A percentile compares a stretch with the other conserved stretches of the same genome.
Conservation (phyloP, 2,329 filamentous ascomycete genomes). For the Cephalotrichum gorgonifer region DNA sequence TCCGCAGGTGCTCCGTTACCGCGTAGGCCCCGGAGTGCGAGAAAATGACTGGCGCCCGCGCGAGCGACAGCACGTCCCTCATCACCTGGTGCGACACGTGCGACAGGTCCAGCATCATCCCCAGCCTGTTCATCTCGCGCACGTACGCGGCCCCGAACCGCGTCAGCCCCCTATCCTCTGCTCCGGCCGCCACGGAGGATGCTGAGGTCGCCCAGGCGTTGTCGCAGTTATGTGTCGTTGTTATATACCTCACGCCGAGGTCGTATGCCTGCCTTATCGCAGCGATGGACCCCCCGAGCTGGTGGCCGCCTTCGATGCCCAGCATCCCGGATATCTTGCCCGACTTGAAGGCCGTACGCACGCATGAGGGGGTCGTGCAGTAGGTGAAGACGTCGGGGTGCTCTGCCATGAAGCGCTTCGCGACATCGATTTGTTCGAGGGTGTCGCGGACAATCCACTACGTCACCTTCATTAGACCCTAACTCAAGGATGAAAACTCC, state of each 20-base stretch:
- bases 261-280: constrained; percentile 20
- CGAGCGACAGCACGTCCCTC: constrained; percentile 13
- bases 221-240: constrained; percentile 17
- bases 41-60: constrained; percentile 19
- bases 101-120: constrained; percentile 19
- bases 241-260: constrained; percentile 23
- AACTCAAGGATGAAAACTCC: not conserved
- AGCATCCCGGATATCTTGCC: constrained; percentile 23
- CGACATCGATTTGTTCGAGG: constrained; percentile 21
- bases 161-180: constrained; percentile 17
- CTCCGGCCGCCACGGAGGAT: constrained; percentile 13
- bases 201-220: constrained; percentile 16
- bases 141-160: constrained; percentile 16
- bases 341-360: constrained; percentile 15
- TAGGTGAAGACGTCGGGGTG: constrained; percentile 14
- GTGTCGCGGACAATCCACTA: constrained; percentile 14
- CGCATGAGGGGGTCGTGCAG: constrained; percentile 15
- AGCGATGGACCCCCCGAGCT: constrained; percentile 20
- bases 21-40: constrained; percentile 18
- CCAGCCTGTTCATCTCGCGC: constrained; percentile 23
- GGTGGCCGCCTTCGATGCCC: constrained; percentile 23
- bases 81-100: constrained; percentile 17
- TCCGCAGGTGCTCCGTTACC: constrained; percentile 16
- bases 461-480: constrained; percentile 11
- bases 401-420: constrained; percentile 13